A percentile compares a stretch with the other conserved stretches of the same genome.
Conservation (phyloP, 78 protist genomes). For the Bodo saltans region DNA sequence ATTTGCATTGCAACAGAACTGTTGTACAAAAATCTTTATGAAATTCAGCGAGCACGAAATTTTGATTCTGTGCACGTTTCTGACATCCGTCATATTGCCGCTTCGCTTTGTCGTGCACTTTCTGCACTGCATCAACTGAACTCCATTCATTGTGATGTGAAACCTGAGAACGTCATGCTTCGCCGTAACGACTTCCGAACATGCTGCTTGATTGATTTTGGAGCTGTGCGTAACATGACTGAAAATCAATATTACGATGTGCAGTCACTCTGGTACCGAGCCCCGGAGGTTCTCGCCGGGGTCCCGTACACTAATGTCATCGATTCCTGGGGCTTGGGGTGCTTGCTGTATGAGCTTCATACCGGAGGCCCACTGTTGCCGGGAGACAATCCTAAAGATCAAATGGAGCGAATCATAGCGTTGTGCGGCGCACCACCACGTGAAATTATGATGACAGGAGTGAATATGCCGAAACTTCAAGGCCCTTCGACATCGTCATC, state of each 20-base stretch:
- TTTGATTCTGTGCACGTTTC: background rate
- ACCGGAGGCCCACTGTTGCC: background rate
- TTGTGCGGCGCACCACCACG: too few relatives aligned
- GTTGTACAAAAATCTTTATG: conserved; percentile 7
- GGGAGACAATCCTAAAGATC: background rate
- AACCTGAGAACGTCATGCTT: conserved; percentile 29
- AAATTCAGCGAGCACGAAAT: background rate
- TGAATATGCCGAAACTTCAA: too few relatives aligned
- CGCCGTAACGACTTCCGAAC: background rate
- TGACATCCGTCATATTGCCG: background rate
- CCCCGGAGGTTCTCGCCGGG: conserved; percentile 33
- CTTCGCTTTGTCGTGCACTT: background rate
- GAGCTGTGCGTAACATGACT: background rate
- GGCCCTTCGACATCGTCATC: too few relatives aligned
- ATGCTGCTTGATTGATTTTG: background rate
- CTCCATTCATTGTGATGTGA: conserved; percentile 26
- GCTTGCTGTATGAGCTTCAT: background rate
- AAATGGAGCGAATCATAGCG: too few relatives aligned
- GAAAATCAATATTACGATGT: background rate
- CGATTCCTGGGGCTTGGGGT: background rate
- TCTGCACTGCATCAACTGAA: background rate
- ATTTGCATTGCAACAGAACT: conserved; percentile 18
- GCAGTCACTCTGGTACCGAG: conserved; percentile 1
- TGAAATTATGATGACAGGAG: too few relatives aligned
- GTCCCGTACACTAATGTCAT: background rate